These are phyloP conservation scores for Corylus heterophylla DNA, from an alignment of 306 rosid genomes.

Conservation along the genomic window DNA sequence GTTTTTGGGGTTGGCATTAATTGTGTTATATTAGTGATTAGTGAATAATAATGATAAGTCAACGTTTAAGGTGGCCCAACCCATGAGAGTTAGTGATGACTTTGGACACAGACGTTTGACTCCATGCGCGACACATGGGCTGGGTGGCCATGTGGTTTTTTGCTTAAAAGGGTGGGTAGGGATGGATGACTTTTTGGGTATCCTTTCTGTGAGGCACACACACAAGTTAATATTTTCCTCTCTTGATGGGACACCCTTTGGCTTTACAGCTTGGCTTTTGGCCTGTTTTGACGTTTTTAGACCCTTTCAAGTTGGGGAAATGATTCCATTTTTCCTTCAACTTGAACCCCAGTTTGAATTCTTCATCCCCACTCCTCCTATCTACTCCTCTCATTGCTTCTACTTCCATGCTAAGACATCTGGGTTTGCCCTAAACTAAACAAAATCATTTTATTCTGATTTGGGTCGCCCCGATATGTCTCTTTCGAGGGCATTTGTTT, in stretches of 20 bases:
- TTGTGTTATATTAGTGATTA: constrained; percentile 11
- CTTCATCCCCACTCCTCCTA: not conserved
- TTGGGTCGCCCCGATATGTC: too few species aligned
- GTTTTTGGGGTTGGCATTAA: too few species aligned
- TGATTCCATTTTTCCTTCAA: too few species aligned
- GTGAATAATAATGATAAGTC: constrained; percentile 16
- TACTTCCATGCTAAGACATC: not conserved
- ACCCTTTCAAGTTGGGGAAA: not conserved
- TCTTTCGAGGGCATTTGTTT: too few species aligned
- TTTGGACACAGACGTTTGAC: constrained; percentile 5
- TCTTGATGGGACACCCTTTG: constrained; percentile 4
- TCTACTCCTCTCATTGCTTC: not conserved
- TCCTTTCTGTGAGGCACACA: not conserved
- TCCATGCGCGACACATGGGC: constrained; percentile 30
- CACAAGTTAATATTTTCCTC: constrained; percentile 2
- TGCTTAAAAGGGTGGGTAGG: constrained; percentile 33
- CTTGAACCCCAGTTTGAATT: not conserved
- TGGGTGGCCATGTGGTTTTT: constrained; percentile 19
- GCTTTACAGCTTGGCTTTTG: constrained; percentile 21
- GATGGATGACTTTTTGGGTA: constrained; percentile 4
- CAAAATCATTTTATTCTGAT: too few species aligned
- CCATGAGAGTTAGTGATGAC: not conserved
- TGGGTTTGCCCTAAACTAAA: not conserved
- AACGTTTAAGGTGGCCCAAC: constrained; percentile 17
- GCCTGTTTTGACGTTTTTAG: not conserved